phyloP scores from a whole-genome alignment of 2,329 filamentous ascomycete genomes.

The Botrytis squamosa region DNA sequence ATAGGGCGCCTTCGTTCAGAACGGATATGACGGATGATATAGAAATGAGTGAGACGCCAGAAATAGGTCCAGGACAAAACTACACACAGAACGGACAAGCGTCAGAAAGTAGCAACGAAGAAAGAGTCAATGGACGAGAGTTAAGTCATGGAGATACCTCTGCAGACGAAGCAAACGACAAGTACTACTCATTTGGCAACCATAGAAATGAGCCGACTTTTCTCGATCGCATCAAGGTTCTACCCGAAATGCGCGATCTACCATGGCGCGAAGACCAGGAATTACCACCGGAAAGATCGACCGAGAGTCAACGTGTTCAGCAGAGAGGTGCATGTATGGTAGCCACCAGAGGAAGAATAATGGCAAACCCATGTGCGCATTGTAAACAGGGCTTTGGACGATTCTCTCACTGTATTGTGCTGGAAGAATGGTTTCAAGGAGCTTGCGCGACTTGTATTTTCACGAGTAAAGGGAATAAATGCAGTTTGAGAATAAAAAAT shows the following conservation, averaged over 20 bases:
- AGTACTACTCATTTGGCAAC: not conserved
- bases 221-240: conserved; percentile 17
- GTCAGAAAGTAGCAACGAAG: not conserved
- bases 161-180: conserved; percentile 1
- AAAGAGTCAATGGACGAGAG: conserved; percentile 12
- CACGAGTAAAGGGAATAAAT: conserved; percentile 34
- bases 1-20: not conserved
- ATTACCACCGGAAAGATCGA: conserved; percentile 30
- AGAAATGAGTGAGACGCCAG: not conserved
- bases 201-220: conserved; percentile 18
- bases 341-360: conserved; percentile 28
- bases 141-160: not conserved
- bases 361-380: conserved; percentile 27
- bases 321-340: conserved; percentile 32
- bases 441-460: conserved; percentile 35
- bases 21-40: not conserved
- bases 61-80: not conserved
- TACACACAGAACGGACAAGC: not conserved
- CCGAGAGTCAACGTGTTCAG: conserved; percentile 32
- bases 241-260: conserved; percentile 31
- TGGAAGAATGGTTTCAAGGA: conserved; percentile 35
- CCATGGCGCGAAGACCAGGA: conserved; percentile 35
- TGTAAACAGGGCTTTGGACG: conserved; percentile 32
- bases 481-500: conserved; percentile 30
- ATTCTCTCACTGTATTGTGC: conserved; percentile 32